Evolutionary conservation across 208 protist species (phyloP), one percentile per base, ranked within the genome.

Genomic region (Endotrypanum monterogeii): DNA sequence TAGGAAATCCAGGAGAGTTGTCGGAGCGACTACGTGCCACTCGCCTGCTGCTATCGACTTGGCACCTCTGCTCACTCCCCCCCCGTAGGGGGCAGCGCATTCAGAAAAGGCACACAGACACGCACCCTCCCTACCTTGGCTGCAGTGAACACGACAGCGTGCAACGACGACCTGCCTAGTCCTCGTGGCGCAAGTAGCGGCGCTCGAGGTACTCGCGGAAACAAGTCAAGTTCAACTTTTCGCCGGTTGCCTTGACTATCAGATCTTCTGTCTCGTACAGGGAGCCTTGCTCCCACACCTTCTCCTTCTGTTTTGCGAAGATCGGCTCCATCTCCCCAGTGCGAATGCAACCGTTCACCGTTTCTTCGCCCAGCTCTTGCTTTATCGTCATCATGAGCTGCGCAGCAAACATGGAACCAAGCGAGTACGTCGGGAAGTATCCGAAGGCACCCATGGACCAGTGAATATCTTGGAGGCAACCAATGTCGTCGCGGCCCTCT

Each of bases 391-490:
- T 77, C 84, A 94, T 89, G 55, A 98, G 80, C 80, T 97, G 92
- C 65, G 83, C 94, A 0, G 93, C 84, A 20, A 90, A 78, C 77
- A 96, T 93, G 20, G 92, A 82, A 11, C 94, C 95, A 8, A 98
- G 65, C 7, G 86, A 67, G 76, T 98, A 98, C 7, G 90, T 93
- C 0, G 95, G 95, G 84, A 97, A 98, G 85, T 96, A 96, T 12
- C 90, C 93, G 46, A 95, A 86, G 35, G 54, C 44, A 6, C 91
- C 89, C 23, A 54, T 32, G 1, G 83, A 55, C 95, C 93, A 97
- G 82, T 98, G 95, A 20, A 96, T 83, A 70, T 98, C 95, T 78
- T 98, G 93, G 60, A 97, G 73, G 75, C 89, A 94, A 14, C 95
- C 93, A 9, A 91, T 55, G 57, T 90, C 83, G 61, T 94, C 86